phyloP scores from a whole-genome alignment of 495 filamentous ascomycete species.

The Penicillium waksmanii region DNA sequence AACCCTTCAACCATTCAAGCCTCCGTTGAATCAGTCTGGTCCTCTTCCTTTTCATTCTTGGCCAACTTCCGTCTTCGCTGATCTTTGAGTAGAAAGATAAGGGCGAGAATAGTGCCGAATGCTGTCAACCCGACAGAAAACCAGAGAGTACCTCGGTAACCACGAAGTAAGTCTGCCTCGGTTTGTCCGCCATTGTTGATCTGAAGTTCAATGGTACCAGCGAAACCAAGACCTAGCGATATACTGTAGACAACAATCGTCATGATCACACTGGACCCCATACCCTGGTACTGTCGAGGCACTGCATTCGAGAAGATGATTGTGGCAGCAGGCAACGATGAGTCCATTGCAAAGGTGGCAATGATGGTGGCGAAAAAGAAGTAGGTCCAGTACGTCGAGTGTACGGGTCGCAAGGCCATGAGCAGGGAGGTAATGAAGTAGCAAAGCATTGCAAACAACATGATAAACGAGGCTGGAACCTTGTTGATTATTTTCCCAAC shows the following conservation, averaged over 20 bases:
- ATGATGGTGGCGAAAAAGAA: slow-evolving; percentile 40
- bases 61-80: slow-evolving; percentile 10
- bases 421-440: slow-evolving; percentile 40
- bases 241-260: slow-evolving; percentile 52
- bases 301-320: slow-evolving; percentile 46
- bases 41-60: slow-evolving; percentile 6
- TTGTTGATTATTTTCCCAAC: slow-evolving; percentile 40
- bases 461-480: slow-evolving; percentile 37
- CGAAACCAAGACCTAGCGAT: slow-evolving; percentile 50
- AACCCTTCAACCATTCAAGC: neutral
- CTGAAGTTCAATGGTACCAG: slow-evolving; percentile 42
- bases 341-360: slow-evolving; percentile 40
- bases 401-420: slow-evolving; percentile 31
- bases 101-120: slow-evolving; percentile 12
- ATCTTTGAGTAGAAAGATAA: slow-evolving; percentile 12
- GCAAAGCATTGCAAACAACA: slow-evolving; percentile 41
- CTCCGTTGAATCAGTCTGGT: slow-evolving; percentile 1
- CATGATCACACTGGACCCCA: slow-evolving; percentile 46
- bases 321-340: slow-evolving; percentile 52
- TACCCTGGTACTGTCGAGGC: slow-evolving; percentile 44
- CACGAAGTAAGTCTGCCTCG: slow-evolving; percentile 32
- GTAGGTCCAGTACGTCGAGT: slow-evolving; percentile 36
- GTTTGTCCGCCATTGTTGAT: slow-evolving; percentile 23
- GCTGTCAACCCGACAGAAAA: slow-evolving; percentile 15
- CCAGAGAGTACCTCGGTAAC: slow-evolving; percentile 37